Percentiles rank a stretch among this genome's conserved stretches.
Conservation (phyloP, 352 stramenopile genomes). For the Globisporangium barbulae region DNA sequence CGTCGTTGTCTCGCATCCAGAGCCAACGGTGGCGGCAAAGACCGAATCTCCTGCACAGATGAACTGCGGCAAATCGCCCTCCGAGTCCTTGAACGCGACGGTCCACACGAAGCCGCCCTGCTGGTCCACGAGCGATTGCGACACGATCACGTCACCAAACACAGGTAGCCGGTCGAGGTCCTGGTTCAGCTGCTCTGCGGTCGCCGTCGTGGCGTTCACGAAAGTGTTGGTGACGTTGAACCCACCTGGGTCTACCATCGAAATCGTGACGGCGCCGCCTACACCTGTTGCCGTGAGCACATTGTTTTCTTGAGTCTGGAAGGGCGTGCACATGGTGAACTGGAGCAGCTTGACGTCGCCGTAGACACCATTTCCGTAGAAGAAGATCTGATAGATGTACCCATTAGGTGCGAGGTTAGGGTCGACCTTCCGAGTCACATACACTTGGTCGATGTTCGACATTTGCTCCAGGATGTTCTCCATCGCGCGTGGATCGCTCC, state of each 20-base stretch:
- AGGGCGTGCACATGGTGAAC: constrained; percentile 30
- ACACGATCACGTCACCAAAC: constrained; percentile 59
- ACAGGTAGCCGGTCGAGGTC: constrained; percentile 56
- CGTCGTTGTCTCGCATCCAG: constrained; percentile 53
- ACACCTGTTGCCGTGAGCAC: constrained; percentile 37
- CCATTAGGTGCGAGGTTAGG: constrained; percentile 36
- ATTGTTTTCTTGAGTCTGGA: constrained; percentile 72
- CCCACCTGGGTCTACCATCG: constrained; percentile 45
- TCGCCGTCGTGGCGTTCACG: constrained; percentile 33
- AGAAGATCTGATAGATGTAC: constrained; percentile 72
- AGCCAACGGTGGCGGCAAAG: constrained; percentile 27
- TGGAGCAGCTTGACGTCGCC: constrained; percentile 25
- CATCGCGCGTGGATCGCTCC: constrained; percentile 37
- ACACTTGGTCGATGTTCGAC: constrained; percentile 76
- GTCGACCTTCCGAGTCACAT: constrained; percentile 50
- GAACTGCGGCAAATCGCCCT: constrained; percentile 69
- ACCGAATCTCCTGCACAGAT: constrained; percentile 53
- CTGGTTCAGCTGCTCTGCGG: constrained; percentile 35
- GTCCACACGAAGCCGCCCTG: constrained; percentile 79
- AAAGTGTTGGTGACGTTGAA: constrained; percentile 57
- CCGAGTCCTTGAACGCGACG: constrained; percentile 59
- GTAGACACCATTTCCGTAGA: constrained; percentile 70
- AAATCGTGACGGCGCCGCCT: constrained; percentile 27
- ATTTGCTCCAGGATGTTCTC: constrained; percentile 49
- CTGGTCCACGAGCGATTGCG: constrained; percentile 55